Evolutionary conservation across 768 basidiomycete genomes (phyloP).

Genomic region (Daedalea quercina): DNA sequence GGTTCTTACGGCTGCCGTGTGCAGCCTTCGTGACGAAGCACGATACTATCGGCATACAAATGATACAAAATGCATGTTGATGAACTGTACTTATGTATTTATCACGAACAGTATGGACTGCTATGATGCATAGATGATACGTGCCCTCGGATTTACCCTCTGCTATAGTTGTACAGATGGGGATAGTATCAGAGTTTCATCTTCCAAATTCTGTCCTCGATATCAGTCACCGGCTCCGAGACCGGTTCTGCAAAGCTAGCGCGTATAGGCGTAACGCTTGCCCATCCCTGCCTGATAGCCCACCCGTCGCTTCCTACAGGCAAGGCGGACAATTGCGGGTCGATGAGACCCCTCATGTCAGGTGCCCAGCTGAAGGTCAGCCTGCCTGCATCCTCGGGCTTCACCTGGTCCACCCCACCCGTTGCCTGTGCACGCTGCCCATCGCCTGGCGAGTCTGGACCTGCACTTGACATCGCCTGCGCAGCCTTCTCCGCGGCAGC

Average conservation of each 20-base stretch:
- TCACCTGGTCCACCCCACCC: conserved; percentile 5
- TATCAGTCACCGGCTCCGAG: conserved; percentile 20
- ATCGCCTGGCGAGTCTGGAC: conserved; percentile 34
- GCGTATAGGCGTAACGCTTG: conserved; percentile 72
- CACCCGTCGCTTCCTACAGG: conserved; percentile 79
- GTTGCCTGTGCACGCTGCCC: conserved; percentile 11
- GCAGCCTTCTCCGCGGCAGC: conserved; percentile 14
- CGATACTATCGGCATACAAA: no score
- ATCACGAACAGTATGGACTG: no score
- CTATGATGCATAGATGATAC: no score
- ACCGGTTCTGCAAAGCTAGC: conserved; percentile 67
- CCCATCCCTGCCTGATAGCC: conserved; percentile 65
- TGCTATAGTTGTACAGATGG: neutral
- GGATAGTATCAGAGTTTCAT: conserved; percentile 41
- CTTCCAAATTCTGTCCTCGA: conserved; percentile 45
- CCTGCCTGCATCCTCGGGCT: conserved; percentile 20
- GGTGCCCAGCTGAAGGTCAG: conserved; percentile 75
- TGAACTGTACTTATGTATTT: no score
- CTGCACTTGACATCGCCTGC: conserved; percentile 29
- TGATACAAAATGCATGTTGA: no score
- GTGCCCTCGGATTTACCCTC: no score
- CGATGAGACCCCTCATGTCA: conserved; percentile 62
- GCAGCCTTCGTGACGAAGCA: no score
- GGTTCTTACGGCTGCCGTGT: no score
- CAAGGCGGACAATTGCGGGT: conserved; percentile 48